Percentiles rank a stretch among this genome's conserved stretches.
Evolutionary conservation across 805 yeast genomes (phyloP).

Genomic region (Yamadazyma sp.): DNA sequence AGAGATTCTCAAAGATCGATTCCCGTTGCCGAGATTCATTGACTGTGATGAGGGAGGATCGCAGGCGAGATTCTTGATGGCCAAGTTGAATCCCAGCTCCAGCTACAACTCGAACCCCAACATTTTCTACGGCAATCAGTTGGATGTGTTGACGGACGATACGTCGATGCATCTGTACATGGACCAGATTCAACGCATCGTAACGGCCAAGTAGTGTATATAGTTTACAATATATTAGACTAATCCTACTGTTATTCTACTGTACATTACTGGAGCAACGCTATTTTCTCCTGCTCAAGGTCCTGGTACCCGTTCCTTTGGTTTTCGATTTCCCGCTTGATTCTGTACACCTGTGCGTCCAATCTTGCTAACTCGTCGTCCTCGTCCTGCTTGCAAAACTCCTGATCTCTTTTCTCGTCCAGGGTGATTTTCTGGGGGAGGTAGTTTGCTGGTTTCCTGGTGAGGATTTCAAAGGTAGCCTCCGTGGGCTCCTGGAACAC

Average conservation of each 20-base stretch:
- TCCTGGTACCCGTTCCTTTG: conserved; percentile 40
- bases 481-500: conserved; percentile 97
- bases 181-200: conserved; percentile 71
- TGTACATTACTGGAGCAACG: conserved; percentile 29
- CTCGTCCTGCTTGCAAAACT: conserved; percentile 40
- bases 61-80: conserved; percentile 93
- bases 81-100: conserved; percentile 92
- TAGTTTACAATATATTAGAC: not conserved
- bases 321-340: conserved; percentile 40
- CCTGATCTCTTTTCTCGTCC: conserved; percentile 40
- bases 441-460: conserved; percentile 62
- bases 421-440: conserved; percentile 40
- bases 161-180: conserved; percentile 92
- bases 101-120: conserved; percentile 50
- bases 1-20: conserved; percentile 84
- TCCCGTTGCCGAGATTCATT: conserved; percentile 96
- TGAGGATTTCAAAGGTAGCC: conserved; percentile 72
- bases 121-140: conserved; percentile 21
- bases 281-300: conserved; percentile 42
- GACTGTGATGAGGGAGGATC: conserved; percentile 98
- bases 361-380: conserved; percentile 41
- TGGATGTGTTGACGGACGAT: conserved; percentile 88
- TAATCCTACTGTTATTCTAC: conserved; percentile 2
- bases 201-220: conserved; percentile 13
- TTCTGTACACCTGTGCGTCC: conserved; percentile 38